These are phyloP conservation scores for Colletotrichum echinochloae DNA, from an alignment of 2,329 filamentous ascomycete species.

Conservation along the genomic window DNA sequence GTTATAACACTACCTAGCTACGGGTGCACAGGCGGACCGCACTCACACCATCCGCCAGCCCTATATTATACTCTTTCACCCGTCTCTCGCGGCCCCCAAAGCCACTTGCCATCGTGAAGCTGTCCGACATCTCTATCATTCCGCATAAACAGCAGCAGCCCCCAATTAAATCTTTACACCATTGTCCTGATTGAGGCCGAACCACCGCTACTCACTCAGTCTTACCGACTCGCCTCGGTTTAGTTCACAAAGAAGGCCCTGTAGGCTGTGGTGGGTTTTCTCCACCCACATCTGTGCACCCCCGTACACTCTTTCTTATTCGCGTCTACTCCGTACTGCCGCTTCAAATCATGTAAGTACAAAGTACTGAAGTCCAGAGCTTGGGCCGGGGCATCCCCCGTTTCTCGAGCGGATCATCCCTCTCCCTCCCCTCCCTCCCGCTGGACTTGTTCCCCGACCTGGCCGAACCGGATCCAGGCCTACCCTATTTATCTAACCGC, in stretches of 20 bases:
- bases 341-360: constrained; percentile 33
- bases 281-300: constrained; percentile 4
- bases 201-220: not conserved
- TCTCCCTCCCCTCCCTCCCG: not conserved
- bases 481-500: constrained; percentile 35
- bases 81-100: constrained; percentile 35
- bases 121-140: constrained; percentile 9
- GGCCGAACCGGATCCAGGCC: constrained; percentile 19
- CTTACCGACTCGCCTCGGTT: constrained; percentile 3
- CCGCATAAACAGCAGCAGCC: constrained; percentile 1
- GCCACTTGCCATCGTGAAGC: constrained; percentile 26
- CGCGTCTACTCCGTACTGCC: constrained; percentile 3
- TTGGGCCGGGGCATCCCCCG: constrained; percentile 20
- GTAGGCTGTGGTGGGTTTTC: not conserved
- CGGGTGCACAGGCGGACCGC: constrained; percentile 31
- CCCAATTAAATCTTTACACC: constrained; percentile 1
- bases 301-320: constrained; percentile 17
- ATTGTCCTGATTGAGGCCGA: not conserved
- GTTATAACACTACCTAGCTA: constrained; percentile 20
- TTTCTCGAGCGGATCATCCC: constrained; percentile 24
- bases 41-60: constrained; percentile 34
- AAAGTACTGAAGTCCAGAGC: constrained; percentile 7
- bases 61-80: constrained; percentile 37
- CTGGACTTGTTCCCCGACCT: constrained; percentile 28
- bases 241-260: not conserved